phyloP scores from a whole-genome alignment of 192 early-diverging fungal genomes.

The Cladochytrium replicatum region DNA sequence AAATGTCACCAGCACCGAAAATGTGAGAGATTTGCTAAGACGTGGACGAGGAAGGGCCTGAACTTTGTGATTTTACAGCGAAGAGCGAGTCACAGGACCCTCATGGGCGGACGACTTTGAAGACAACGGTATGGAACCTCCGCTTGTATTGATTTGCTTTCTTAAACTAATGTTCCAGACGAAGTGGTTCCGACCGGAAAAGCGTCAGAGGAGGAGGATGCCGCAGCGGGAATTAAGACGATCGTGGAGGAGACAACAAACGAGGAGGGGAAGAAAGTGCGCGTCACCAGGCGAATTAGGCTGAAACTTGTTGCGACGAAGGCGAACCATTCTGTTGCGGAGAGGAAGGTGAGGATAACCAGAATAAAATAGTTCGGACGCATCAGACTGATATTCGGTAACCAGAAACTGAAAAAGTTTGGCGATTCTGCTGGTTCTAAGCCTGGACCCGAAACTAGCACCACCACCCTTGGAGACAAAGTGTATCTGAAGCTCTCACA shows the following conservation, averaged over 20 bases:
- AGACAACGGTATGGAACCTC: no score
- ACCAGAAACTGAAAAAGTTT: constrained; percentile 80
- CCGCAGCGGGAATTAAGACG: constrained; percentile 75
- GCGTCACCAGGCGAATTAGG: constrained; percentile 72
- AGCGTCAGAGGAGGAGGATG: no score
- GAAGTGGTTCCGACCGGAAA: no score
- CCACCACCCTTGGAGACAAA: constrained; percentile 81
- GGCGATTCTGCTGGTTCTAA: constrained; percentile 69
- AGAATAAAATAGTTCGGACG: neutral
- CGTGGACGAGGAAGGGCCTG: no score
- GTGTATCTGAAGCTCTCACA: constrained; percentile 76
- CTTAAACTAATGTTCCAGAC: no score
- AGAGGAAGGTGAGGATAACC: constrained; percentile 7
- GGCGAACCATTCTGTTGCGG: constrained; percentile 16
- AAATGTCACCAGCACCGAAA: no score
- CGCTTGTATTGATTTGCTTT: no score
- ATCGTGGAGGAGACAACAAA: constrained; percentile 75
- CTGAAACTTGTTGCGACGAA: constrained; percentile 49
- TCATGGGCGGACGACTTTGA: no score
- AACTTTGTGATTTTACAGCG: no score
- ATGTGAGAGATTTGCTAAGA: no score
- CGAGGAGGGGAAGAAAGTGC: constrained; percentile 87
- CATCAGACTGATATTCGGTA: no score
- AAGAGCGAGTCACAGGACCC: no score
- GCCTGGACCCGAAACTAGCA: constrained; percentile 76